Evolutionary conservation across 495 filamentous ascomycete species (phyloP).

Genomic region (Xeromyces bisporus): DNA sequence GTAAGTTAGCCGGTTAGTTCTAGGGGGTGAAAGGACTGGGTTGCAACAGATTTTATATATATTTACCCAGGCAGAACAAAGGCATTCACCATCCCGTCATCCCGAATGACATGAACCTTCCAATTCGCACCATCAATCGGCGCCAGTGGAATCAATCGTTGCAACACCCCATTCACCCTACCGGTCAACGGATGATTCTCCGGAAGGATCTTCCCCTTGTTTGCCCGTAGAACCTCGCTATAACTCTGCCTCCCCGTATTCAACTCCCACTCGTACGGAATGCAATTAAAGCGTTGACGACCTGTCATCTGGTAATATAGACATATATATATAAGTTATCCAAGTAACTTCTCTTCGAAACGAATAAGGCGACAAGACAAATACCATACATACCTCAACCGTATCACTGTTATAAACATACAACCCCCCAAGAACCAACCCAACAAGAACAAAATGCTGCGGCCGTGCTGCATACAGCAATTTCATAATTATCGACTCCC

Average conservation of each 20-base stretch:
- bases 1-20: conserved; percentile 2
- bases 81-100: conserved; percentile 48
- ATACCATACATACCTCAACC: conserved; percentile 39
- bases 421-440: conserved; percentile 25
- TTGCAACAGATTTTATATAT: too few species aligned
- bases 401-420: conserved; percentile 61
- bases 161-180: conserved; percentile 51
- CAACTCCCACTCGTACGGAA: conserved; percentile 38
- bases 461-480: conserved; percentile 13
- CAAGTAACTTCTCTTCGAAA: too few species aligned
- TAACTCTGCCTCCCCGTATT: conserved; percentile 36
- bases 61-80: conserved; percentile 70
- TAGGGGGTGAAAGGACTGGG: background rate
- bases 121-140: conserved; percentile 48
- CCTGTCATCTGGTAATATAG: conserved; percentile 36
- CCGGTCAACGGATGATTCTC: conserved; percentile 31
- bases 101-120: conserved; percentile 77
- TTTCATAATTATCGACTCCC: conserved; percentile 5
- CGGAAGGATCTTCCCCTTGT: conserved; percentile 30
- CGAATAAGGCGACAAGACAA: too few species aligned
- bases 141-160: conserved; percentile 50
- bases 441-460: conserved; percentile 19
- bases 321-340: too few species aligned
- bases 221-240: conserved; percentile 31
- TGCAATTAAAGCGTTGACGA: conserved; percentile 66